Evolutionary conservation across 2,329 filamentous ascomycete species (phyloP), one percentile per base, ranked within the genome.

Genomic region (Xylaria sp.): DNA sequence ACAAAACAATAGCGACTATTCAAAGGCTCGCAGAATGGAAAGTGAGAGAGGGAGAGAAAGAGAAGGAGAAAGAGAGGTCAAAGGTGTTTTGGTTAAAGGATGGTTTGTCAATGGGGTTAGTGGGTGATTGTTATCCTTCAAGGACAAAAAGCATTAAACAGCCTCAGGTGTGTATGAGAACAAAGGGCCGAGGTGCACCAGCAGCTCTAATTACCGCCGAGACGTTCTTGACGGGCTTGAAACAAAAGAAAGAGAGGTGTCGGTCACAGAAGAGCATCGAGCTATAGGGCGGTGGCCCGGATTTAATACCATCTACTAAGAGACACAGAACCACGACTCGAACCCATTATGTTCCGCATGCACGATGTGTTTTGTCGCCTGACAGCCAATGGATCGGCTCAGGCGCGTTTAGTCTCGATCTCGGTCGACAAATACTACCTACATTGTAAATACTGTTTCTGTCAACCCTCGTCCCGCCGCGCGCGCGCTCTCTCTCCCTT

Each of bases 371-470:
- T 73, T 70, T 69, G 58, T 66, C n/a, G 59, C 31, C 43, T 61
- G 60, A 57, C 52, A 70, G 64, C 77, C 76, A 78, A 78, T 78
- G 51, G 56, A 75, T 75, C 58, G 48, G 13, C 43, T 65, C 58
- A 62, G 72, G 73, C 70, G 71, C 68, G 72, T 69, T 59, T 43
- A 63, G 63, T 75, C 70, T 77, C 73, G 71, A 71, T 73, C 73
- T 52, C 61, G 63, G 74, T 69, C 39, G 68, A 72, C 70, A 72
- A 72, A 66, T 43, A 64, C 41, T n/a, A 46, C 15, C 15, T 46
- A 46, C 41, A 46, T 46, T 10, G 33, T 36, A 36, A 36, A 36
- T 36, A 36, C 33, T 36, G 33, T 36, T 36, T 36, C 69, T 68
- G 62, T 64, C 57, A 49, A 61, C 36, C 57, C 62, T 28, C 64